Base-by-base conservation (phyloP, 2,329 filamentous ascomycete genomes). In the Penicillium sp. region DNA sequence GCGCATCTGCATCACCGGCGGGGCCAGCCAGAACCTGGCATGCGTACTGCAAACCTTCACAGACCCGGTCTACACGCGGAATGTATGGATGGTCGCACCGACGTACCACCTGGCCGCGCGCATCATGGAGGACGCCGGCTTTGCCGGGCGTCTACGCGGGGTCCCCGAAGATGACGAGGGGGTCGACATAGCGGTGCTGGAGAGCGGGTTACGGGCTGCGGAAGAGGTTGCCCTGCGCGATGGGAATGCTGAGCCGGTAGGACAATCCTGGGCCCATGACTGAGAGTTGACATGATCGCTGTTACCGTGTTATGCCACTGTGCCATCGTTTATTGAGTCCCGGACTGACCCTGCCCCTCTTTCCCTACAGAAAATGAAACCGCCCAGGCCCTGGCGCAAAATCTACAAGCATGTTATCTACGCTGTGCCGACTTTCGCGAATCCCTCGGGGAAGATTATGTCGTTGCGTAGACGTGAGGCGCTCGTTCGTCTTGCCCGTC, bases 361-460 rank as follows among this genome's bases (percentile, higher is more conserved):
- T 49, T 53, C 50, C 47, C 55, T 50, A 35, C 62, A 83, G 81
- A 79, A 74, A 50, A 75, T 83, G 66, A 92, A 91, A 70, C 78
- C 80, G 2, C 72, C 79, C 0, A 80, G 83, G 19, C 79, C 84
- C 15, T 82, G 84, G 75, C 83, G 86, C 40, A 96, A 96, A 69
- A 84, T 90, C 55, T 97, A 96, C 77, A 87, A 87, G 54, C 90
- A 97, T 71, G 73, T 97, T 65, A 88, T 99, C 66, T 97, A 97
- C 73, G 85, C 86, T 33, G 92, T 96, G 15, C 91, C 94, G 0
- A 91, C 91, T 0, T 95, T 93, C 73, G 86, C 90, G 49, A 97
- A 97, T 70, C 94, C 94, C 0, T 92, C 89, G 0, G 91, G 89
- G 31, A 89, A 88, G 69, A 92, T 90, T 3, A 93, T 95, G 87